Conservation (phyloP, 2,329 filamentous ascomycete genomes). For the Trichophyton mentagrophytes region DNA sequence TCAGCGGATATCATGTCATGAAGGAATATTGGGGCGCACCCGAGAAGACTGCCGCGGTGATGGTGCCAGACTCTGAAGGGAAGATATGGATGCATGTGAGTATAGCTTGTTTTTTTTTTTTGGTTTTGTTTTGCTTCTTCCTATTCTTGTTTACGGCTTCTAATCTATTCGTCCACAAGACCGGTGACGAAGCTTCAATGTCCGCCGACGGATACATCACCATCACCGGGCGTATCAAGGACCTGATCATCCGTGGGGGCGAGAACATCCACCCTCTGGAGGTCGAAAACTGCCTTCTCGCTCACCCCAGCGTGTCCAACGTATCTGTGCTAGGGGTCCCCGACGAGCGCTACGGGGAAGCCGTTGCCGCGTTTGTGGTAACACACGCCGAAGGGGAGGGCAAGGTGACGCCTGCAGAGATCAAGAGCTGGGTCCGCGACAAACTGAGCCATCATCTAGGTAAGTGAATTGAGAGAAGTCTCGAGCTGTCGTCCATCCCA, state of each 20-base stretch:
- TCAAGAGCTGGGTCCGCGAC: constrained; percentile 59
- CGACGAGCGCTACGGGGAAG: constrained; percentile 73
- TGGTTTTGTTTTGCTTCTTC: background rate
- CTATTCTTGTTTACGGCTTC: background rate
- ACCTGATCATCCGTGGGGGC: constrained; percentile 85
- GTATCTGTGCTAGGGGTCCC: constrained; percentile 73
- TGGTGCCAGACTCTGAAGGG: constrained; percentile 43
- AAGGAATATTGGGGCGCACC: constrained; percentile 76
- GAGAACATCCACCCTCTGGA: constrained; percentile 95
- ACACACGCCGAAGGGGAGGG: constrained; percentile 28
- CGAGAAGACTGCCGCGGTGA: constrained; percentile 54
- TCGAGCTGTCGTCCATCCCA: background rate
- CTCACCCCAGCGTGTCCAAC: constrained; percentile 57
- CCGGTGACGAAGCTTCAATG: constrained; percentile 82
- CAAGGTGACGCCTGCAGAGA: constrained; percentile 43
- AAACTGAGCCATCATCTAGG: constrained; percentile 59
- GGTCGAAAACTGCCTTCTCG: constrained; percentile 75
- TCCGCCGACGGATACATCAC: constrained; percentile 69
- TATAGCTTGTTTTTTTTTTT: constrained; percentile 7
- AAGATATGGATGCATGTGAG: constrained; percentile 64
- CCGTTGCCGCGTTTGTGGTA: constrained; percentile 72
- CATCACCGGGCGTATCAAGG: constrained; percentile 87
- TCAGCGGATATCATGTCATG: constrained; percentile 80
- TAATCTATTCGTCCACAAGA: constrained; percentile 35
- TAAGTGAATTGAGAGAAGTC: constrained; percentile 24